Conservation (phyloP, 306 rosid genomes). For the Quercus robur region DNA sequence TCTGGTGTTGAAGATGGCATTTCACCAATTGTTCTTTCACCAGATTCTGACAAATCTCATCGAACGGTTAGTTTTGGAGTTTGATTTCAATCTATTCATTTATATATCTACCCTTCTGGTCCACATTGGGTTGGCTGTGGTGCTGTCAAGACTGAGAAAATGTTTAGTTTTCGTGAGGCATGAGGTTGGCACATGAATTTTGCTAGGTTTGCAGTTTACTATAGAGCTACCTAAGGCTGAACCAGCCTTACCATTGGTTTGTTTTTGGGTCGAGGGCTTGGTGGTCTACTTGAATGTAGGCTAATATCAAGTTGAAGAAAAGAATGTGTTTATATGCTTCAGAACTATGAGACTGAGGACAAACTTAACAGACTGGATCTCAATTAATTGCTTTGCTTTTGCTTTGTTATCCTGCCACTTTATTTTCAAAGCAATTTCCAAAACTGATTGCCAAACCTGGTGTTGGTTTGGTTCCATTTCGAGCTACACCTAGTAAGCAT, state of each 20-base stretch:
- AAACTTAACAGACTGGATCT: slow-evolving; percentile 5
- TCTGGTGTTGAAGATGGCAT: slow-evolving; percentile 47
- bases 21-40: slow-evolving; percentile 66
- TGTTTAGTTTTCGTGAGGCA: no score
- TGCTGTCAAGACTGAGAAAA: no score
- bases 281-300: background rate
- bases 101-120: background rate
- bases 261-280: background rate
- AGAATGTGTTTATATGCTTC: background rate
- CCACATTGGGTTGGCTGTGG: background rate
- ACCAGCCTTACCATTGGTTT: background rate
- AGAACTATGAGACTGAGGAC: background rate
- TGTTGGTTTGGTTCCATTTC: slow-evolving; percentile 1
- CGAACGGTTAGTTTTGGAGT: slow-evolving; percentile 65
- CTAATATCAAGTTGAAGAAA: background rate
- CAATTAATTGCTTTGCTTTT: background rate
- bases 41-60: slow-evolving; percentile 72
- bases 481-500: background rate
- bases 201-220: no score
- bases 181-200: no score
- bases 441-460: background rate
- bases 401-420: background rate
- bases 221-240: background rate
- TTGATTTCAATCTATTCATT: slow-evolving; percentile 5
- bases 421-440: background rate